Evolutionary conservation across 352 stramenopile species (phyloP).

Genomic region (Peronospora destructor): DNA sequence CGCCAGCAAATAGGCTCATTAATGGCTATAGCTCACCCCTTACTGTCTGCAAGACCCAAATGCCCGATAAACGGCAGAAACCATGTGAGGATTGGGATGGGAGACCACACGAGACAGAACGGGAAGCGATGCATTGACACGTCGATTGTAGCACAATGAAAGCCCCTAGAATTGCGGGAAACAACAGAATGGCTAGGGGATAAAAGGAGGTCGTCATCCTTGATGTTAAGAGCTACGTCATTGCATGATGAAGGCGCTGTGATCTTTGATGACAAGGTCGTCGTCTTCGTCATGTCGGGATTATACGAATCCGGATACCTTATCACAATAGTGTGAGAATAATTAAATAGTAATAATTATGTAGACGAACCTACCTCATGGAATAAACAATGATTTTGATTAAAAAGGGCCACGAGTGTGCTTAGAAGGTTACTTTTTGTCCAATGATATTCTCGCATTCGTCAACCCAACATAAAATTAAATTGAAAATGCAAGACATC

Average conservation of each 20-base stretch:
- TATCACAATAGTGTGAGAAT: not conserved
- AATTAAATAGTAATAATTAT: not conserved
- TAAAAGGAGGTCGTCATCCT: slow-evolving; percentile 18
- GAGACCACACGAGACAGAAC: slow-evolving; percentile 91
- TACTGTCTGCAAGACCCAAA: slow-evolving; percentile 88
- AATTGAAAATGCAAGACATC: not conserved
- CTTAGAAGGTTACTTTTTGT: not conserved
- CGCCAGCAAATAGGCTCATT: not conserved
- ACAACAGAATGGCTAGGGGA: slow-evolving; percentile 2
- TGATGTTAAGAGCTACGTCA: slow-evolving; percentile 1
- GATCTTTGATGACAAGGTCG: slow-evolving; percentile 3
- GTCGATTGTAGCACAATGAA: slow-evolving; percentile 21
- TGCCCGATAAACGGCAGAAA: slow-evolving; percentile 95
- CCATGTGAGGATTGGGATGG: slow-evolving; percentile 87
- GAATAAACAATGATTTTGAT: not conserved
- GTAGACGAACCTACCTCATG: too few species aligned
- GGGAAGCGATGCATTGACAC: slow-evolving; percentile 58
- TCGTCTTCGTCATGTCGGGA: not conserved
- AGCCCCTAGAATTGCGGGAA: slow-evolving; percentile 3
- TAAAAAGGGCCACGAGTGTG: not conserved
- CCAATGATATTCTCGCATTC: not conserved
- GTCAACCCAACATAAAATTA: not conserved
- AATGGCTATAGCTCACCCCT: slow-evolving; percentile 33
- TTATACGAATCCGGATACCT: too few species aligned
- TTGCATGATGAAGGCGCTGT: slow-evolving; percentile 2